phyloP scores from a whole-genome alignment of 2,329 filamentous ascomycete species.

The Plectosphaerella sp. region DNA sequence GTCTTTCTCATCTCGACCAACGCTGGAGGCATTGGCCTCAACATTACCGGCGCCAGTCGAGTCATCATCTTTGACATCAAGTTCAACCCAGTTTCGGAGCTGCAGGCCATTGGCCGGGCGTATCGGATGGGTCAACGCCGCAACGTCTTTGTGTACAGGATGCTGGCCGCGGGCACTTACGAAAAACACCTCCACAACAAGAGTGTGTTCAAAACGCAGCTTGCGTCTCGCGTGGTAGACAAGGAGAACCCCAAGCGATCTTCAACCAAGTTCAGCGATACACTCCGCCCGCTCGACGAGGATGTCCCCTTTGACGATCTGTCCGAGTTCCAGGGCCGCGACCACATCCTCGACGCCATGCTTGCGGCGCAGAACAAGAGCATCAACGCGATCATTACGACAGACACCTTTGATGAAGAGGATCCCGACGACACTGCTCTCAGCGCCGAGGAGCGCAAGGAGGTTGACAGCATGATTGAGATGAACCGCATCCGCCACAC shows the following conservation, averaged over 20 bases:
- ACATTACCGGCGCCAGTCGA: constrained; percentile 78
- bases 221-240: constrained; percentile 77
- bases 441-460: constrained; percentile 54
- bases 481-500: constrained; percentile 25
- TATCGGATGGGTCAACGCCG: constrained; percentile 83
- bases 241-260: constrained; percentile 70
- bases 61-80: constrained; percentile 82
- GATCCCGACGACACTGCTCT: constrained; percentile 52
- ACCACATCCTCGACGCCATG: constrained; percentile 53
- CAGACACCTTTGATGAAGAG: constrained; percentile 70
- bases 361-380: constrained; percentile 27
- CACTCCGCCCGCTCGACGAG: constrained; percentile 31
- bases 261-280: constrained; percentile 32
- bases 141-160: constrained; percentile 78
- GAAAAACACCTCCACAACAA: constrained; percentile 71
- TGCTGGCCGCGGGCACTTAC: constrained; percentile 73
- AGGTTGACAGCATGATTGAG: constrained; percentile 41
- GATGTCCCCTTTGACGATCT: constrained; percentile 48
- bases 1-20: constrained; percentile 79
- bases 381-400: constrained; percentile 57
- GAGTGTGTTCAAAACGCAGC: constrained; percentile 75
- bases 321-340: constrained; percentile 52
- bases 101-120: constrained; percentile 81
- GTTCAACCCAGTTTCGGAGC: constrained; percentile 77
- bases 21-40: constrained; percentile 79